Evolutionary conservation across 129 eudicot genomes (phyloP), one percentile per base, ranked within the genome.

Genomic region (Scalesia atractyloides): DNA sequence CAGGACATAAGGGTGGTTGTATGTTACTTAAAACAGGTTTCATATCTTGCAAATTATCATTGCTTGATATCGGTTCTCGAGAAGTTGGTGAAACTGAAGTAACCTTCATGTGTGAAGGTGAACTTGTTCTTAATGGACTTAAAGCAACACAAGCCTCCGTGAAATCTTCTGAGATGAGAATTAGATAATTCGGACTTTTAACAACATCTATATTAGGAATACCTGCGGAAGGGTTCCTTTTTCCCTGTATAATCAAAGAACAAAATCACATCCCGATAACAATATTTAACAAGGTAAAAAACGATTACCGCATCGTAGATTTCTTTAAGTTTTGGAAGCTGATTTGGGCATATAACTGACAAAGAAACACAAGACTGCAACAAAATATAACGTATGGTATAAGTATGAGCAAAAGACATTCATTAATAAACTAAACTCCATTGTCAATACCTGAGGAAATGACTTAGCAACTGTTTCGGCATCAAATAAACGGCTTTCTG

Each of bases 141-240:
- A 89, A 72, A 62, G 87, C 84, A 80, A 81, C 82, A 66, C 86
- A 85, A 56, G 88, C 96, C 85, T 84, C 90, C 67, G 79, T 76
- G 64, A 90, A 87, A 78, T 69, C 76, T 18, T 85, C 94, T 4
- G 96, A 83, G 65, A 90, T 81, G 43, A 87, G 80, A 71, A 87
- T 88, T 74, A 87, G 91, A 73, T 76, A 79, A 47, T 85, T 73
- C 44, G 91, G 87, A 70, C 80, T 80, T 74, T 81, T 90, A 3
- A 70, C 81, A 67, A 50, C 85, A 66, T 85, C 91, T 41, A 84
- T 51, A 24, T 78, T 81, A 34, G 78, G 85, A 79, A 85, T 93
- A 53, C 84, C 56, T 18, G 77, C 84, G 56, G 79, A 81, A 44
- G 86, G 88, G 68, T 78, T 85, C 43, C 85, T 82, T 66, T 87